These are phyloP conservation scores for Xylaria multiplex DNA, from an alignment of 2,329 filamentous ascomycete species.

Conservation along the genomic window DNA sequence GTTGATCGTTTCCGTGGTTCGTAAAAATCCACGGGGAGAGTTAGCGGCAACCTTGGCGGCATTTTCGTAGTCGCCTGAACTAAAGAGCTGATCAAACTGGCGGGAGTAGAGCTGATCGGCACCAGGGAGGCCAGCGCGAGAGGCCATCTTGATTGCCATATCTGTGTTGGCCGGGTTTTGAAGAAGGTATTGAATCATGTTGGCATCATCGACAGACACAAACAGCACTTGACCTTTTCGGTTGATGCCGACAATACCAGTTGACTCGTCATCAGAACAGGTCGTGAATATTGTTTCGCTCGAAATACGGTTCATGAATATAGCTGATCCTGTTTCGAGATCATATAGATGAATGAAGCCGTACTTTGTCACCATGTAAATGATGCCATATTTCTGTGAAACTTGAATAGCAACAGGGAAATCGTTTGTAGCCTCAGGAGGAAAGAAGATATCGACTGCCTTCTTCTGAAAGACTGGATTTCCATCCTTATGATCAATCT, in stretches of 20 bases:
- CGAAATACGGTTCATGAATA: slow-evolving; percentile 99
- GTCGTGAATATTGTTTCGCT: slow-evolving; percentile 99
- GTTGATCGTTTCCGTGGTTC: slow-evolving; percentile 94
- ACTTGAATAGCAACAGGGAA: slow-evolving; percentile 99
- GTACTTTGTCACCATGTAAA: slow-evolving; percentile 98
- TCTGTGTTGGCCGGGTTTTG: slow-evolving; percentile 95
- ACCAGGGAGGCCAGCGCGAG: slow-evolving; percentile 90
- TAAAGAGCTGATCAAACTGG: slow-evolving; percentile 90
- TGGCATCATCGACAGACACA: slow-evolving; percentile 91
- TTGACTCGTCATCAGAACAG: slow-evolving; percentile 81
- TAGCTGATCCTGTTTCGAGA: slow-evolving; percentile 91
- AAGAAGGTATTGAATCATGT: slow-evolving; percentile 91
- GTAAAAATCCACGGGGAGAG: slow-evolving; percentile 93
- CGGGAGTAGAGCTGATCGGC: slow-evolving; percentile 93
- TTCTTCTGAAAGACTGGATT: slow-evolving; percentile 95
- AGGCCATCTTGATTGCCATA: slow-evolving; percentile 95
- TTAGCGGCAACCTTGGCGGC: slow-evolving; percentile 97
- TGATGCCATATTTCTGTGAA: slow-evolving; percentile 93
- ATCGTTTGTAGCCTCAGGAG: slow-evolving; percentile 92
- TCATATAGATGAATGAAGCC: slow-evolving; percentile 99
- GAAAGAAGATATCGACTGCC: slow-evolving; percentile 97
- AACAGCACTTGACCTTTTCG: slow-evolving; percentile 96
- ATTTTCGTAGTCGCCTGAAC: slow-evolving; percentile 81
- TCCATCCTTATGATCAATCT: slow-evolving; percentile 90
- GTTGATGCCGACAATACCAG: slow-evolving; percentile 94